A percentile compares a stretch with the other conserved stretches of the same genome.
These are phyloP conservation scores for Fomitopsis pulvina DNA, from an alignment of 768 basidiomycete genomes.

Conservation along the genomic window DNA sequence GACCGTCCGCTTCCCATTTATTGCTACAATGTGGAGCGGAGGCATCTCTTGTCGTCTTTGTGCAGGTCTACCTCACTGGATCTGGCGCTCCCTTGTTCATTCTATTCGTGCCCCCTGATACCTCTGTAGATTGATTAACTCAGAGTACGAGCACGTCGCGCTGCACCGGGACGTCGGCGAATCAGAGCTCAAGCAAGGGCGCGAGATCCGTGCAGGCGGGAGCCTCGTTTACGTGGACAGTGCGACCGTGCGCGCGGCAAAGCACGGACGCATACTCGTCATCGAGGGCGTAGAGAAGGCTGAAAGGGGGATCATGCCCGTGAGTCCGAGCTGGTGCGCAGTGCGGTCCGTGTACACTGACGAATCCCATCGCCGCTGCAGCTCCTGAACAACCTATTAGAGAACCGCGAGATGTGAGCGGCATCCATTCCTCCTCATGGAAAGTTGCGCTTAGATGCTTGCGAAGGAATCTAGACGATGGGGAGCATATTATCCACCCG, in stretches of 20 bases:
- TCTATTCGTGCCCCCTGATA: neutral
- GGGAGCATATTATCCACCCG: slow-evolving; percentile 62
- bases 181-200: slow-evolving; percentile 65
- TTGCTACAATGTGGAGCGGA: too few species aligned
- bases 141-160: slow-evolving; percentile 64
- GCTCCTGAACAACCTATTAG: slow-evolving; percentile 59
- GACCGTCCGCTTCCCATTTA: too few species aligned
- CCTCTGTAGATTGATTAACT: slow-evolving; percentile 39
- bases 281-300: slow-evolving; percentile 69
- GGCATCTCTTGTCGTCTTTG: too few species aligned
- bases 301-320: slow-evolving; percentile 68
- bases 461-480: slow-evolving; percentile 59
- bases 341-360: neutral
- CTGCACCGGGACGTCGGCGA: slow-evolving; percentile 67
- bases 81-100: too few species aligned
- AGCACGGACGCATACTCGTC: slow-evolving; percentile 57
- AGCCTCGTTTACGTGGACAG: slow-evolving; percentile 64
- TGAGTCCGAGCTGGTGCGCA: slow-evolving; percentile 21
- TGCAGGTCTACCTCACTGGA: too few species aligned
- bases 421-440: neutral
- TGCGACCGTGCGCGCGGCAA: slow-evolving; percentile 59
- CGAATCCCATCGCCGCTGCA: neutral
- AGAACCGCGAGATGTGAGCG: slow-evolving; percentile 62
- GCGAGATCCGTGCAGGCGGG: slow-evolving; percentile 56
- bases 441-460: neutral